Evolutionary conservation across 306 rosid genomes (phyloP).

Genomic region (Prosopis cineraria): DNA sequence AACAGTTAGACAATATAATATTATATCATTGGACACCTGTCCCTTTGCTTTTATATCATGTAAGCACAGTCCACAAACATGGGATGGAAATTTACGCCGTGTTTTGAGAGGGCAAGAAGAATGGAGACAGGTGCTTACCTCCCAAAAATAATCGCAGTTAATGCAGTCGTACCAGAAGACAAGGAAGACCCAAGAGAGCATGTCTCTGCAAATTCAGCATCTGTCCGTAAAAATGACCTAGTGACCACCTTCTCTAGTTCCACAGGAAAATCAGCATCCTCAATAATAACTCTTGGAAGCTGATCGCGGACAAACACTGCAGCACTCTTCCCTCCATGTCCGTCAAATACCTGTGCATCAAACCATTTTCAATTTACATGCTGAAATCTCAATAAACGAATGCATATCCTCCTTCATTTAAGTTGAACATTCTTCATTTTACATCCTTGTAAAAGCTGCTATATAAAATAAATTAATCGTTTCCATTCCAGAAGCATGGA

Average conservation of each 20-base stretch:
- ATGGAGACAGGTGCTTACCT: constrained; percentile 49
- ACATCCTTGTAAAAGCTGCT: too few relatives aligned
- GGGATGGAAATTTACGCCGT: background rate
- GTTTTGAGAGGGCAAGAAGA: background rate
- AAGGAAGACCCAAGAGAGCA: constrained; percentile 64
- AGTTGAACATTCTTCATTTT: background rate
- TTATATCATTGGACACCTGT: background rate
- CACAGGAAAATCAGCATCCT: constrained; percentile 84
- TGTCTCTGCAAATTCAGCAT: constrained; percentile 73
- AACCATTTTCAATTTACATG: constrained; percentile 30
- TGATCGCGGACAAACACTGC: constrained; percentile 87
- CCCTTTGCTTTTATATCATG: too few relatives aligned
- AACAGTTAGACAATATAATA: background rate
- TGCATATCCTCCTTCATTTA: background rate
- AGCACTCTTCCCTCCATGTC: constrained; percentile 92
- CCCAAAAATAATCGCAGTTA: constrained; percentile 91
- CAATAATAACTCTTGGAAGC: constrained; percentile 83
- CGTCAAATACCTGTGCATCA: constrained; percentile 80
- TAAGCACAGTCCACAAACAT: background rate
- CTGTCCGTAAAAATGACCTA: constrained; percentile 79
- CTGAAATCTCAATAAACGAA: constrained; percentile 11
- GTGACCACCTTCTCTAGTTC: constrained; percentile 91
- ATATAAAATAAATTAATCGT: background rate
- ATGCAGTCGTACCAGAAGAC: constrained; percentile 95
- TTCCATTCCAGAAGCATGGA: background rate